Conservation (phyloP, 2,329 filamentous ascomycete genomes). For the Bipolaris gigantea region DNA sequence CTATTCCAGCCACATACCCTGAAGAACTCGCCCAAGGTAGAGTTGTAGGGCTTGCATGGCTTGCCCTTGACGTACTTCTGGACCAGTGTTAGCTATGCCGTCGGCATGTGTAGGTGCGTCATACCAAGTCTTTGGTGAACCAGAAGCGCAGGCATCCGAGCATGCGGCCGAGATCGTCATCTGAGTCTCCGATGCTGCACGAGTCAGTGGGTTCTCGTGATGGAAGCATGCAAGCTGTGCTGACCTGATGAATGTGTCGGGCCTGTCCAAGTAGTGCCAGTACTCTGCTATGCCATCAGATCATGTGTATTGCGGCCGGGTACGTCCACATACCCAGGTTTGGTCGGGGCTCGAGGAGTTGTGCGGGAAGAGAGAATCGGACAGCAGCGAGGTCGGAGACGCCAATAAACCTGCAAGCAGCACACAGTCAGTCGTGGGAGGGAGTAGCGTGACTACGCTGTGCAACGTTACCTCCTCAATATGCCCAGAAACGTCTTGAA, state of each 20-base stretch:
- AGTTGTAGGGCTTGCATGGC: conserved; percentile 99
- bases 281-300: conserved; percentile 66
- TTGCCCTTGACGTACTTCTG: conserved; percentile 97
- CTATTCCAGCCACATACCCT: conserved; percentile 60
- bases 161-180: conserved; percentile 91
- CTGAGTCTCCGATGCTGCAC: conserved; percentile 76
- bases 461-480: conserved; percentile 70
- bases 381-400: conserved; percentile 94
- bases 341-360: conserved; percentile 91
- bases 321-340: conserved; percentile 68
- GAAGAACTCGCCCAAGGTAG: conserved; percentile 95
- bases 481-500: conserved; percentile 86
- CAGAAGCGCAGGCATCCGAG: conserved; percentile 93
- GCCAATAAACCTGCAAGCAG: conserved; percentile 76
- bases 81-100: conserved; percentile 23
- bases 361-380: conserved; percentile 92
- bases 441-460: not conserved
- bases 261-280: conserved; percentile 96
- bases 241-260: conserved; percentile 79
- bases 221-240: conserved; percentile 17
- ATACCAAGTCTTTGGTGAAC: conserved; percentile 92
- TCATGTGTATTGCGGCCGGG: not conserved
- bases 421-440: conserved; percentile 11
- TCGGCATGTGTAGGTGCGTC: conserved; percentile 15
- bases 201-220: conserved; percentile 41